phyloP scores from a whole-genome alignment of 202 grass and related monocot species.

The Panicum hallii region DNA sequence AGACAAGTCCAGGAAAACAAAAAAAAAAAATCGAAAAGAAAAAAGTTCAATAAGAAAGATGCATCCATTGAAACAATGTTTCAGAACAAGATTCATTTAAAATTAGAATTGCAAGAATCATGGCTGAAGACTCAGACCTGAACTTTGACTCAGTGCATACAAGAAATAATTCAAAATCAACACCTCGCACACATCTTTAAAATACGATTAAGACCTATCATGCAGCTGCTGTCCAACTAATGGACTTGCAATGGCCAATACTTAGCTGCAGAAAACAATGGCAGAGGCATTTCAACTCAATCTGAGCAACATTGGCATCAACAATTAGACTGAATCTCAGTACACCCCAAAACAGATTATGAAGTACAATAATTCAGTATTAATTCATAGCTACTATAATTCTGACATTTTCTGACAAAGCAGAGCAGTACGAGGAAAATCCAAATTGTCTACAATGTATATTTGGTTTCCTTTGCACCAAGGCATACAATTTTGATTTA shows the following conservation, averaged over 20 bases:
- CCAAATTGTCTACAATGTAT: neutral
- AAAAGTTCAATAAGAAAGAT: slow-evolving; percentile 10
- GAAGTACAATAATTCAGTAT: neutral
- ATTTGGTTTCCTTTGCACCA: slow-evolving; percentile 12
- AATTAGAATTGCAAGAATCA: neutral
- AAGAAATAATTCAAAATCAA: slow-evolving; percentile 14
- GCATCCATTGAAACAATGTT: neutral
- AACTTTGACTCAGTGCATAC: neutral
- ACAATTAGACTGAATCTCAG: neutral
- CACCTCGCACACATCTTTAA: neutral
- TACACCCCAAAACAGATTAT: slow-evolving; percentile 7
- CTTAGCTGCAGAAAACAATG: neutral
- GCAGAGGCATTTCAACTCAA: slow-evolving; percentile 13
- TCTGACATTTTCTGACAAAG: neutral
- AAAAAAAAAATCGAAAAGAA: no score
- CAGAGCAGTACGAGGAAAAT: neutral
- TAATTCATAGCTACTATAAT: neutral
- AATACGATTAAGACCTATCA: neutral
- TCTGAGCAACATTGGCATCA: neutral
- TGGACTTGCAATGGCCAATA: neutral
- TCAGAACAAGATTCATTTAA: slow-evolving; percentile 2
- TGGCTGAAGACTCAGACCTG: neutral
- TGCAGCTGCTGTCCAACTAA: neutral
- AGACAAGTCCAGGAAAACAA: neutral
- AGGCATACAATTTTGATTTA: slow-evolving; percentile 15